Evolutionary conservation across 768 basidiomycete species (phyloP).

Genomic region (Fomitopsis pulvina): DNA sequence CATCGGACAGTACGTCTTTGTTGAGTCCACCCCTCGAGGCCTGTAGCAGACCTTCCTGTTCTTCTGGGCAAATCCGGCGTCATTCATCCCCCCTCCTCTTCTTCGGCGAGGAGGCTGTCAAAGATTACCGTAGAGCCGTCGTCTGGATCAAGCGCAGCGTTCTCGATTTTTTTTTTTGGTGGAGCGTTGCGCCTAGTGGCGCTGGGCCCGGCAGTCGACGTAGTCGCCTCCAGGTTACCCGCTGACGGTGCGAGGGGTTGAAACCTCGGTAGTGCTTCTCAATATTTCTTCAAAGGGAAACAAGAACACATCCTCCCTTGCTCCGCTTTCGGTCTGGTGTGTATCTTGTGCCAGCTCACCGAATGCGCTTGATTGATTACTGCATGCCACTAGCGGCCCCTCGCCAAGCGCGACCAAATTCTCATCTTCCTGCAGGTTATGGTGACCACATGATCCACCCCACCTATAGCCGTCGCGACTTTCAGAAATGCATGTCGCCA

Average conservation of each 20-base stretch:
- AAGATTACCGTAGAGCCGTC: constrained; percentile 20
- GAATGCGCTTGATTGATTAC: neutral
- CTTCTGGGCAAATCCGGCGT: constrained; percentile 14
- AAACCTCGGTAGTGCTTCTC: too few species aligned
- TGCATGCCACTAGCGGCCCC: neutral
- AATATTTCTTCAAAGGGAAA: too few species aligned
- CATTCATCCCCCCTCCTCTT: constrained; percentile 9
- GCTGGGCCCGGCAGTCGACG: too few species aligned
- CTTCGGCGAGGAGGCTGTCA: constrained; percentile 22
- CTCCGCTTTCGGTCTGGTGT: neutral
- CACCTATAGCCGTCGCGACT: neutral
- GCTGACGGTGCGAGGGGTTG: too few species aligned
- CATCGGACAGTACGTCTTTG: constrained; percentile 16
- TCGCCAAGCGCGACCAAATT: neutral
- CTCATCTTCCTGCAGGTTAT: neutral
- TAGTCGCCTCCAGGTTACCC: too few species aligned
- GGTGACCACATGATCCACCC: neutral
- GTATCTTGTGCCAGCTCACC: neutral
- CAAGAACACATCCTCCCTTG: neutral
- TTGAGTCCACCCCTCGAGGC: neutral
- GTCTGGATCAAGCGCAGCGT: neutral
- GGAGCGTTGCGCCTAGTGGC: too few species aligned
- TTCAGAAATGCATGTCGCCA: neutral
- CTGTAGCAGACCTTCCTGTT: constrained; percentile 18
- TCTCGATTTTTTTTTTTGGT: too few species aligned